Conservation (phyloP, 441 rosid genomes). For the Adansonia gregorii region DNA sequence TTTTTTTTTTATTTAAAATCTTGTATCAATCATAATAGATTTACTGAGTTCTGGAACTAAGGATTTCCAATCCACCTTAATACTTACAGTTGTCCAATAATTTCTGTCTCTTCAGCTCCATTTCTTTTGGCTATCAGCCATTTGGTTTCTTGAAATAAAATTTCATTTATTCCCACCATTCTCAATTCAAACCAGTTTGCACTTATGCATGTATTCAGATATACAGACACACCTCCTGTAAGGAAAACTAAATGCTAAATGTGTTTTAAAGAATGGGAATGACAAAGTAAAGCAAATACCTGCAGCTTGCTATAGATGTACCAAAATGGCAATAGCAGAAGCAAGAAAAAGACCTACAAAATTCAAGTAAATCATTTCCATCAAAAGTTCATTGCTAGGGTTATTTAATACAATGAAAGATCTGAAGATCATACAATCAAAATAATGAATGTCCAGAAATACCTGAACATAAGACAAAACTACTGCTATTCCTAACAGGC, state of each 20-base stretch:
- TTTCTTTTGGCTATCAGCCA: not conserved
- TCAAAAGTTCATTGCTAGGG: constrained; percentile 17
- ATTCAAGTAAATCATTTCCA: constrained; percentile 20
- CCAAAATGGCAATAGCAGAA: constrained; percentile 93
- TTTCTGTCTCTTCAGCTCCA: constrained; percentile 14
- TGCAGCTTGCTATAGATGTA: constrained; percentile 88
- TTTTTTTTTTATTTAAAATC: not conserved
- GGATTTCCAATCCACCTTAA: constrained; percentile 12
- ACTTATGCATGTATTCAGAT: not conserved
- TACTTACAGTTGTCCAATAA: constrained; percentile 1
- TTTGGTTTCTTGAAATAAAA: constrained; percentile 5
- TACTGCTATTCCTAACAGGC: constrained; percentile 81
- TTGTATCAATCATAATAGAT: not conserved
- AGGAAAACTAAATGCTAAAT: not conserved
- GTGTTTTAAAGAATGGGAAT: constrained; percentile 12
- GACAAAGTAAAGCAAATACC: constrained; percentile 47
- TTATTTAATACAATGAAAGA: constrained; percentile 19
- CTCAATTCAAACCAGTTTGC: not conserved
- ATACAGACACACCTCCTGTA: not conserved
- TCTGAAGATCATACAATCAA: constrained; percentile 12
- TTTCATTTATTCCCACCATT: constrained; percentile 7
- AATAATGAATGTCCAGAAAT: constrained; percentile 30
- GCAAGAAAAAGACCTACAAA: constrained; percentile 78
- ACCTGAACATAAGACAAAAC: constrained; percentile 96
- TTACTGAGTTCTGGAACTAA: not conserved